A percentile compares a stretch with the other conserved stretches of the same genome.
These are phyloP conservation scores for Torrubiellomyces zombiae DNA, from an alignment of 2,329 filamentous ascomycete genomes.

Conservation along the genomic window DNA sequence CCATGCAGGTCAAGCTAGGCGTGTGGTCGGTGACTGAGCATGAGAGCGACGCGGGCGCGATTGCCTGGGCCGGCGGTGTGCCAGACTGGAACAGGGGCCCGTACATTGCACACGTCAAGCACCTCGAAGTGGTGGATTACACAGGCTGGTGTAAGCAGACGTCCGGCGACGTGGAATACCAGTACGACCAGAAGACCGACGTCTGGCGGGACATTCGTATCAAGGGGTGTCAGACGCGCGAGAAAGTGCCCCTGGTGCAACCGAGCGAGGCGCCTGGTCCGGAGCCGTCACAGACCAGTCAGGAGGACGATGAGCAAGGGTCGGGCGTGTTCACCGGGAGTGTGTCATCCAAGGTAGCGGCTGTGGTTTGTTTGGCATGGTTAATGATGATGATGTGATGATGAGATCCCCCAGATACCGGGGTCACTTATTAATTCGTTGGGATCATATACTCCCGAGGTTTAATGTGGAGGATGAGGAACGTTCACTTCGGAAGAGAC, in stretches of 20 bases:
- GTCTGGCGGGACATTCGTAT: conserved; percentile 15
- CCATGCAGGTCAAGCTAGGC: conserved; percentile 49
- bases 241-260: no score
- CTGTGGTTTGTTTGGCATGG: no score
- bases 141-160: conserved; percentile 11
- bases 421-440: no score
- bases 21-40: conserved; percentile 37
- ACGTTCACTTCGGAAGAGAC: no score
- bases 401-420: no score
- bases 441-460: no score
- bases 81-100: conserved; percentile 15
- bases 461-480: no score
- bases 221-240: conserved; percentile 11
- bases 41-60: conserved; percentile 36
- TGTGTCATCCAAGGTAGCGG: no score
- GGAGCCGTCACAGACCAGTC: no score
- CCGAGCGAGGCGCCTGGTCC: conserved; percentile 4
- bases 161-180: conserved; percentile 10
- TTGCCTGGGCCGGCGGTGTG: conserved; percentile 49
- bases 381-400: no score
- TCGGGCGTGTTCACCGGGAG: no score
- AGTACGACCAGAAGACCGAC: conserved; percentile 10
- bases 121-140: conserved; percentile 14
- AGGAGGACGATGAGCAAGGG: no score
- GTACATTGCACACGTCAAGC: conserved; percentile 10